Evolutionary conservation across 108 stramenopile species (phyloP), one percentile per base, ranked within the genome.

Genomic region (Schizochytrium sp.): DNA sequence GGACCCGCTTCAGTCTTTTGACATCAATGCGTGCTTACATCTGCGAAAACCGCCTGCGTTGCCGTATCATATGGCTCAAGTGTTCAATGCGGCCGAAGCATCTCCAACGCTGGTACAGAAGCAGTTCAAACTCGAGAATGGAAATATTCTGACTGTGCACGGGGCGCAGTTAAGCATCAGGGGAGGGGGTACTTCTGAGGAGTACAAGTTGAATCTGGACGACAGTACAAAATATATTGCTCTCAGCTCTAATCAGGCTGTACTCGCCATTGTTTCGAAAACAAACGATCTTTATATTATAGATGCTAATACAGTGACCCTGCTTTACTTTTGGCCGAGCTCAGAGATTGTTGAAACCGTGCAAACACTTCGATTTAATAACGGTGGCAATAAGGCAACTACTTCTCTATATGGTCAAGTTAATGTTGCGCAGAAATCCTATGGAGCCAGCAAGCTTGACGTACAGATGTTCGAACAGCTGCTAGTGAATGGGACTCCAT

Each of bases 221-320:
- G 76, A 83, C 28, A 47, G 5, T 0, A 53, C 55, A 47, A 49
- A 55, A 13, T 5, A 46, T 5, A 53, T 2, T 13, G 76, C 76
- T 10, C 38, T 83, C n/a, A 83, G 76, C 28, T 38, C 47, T 13
- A 40, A 83, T 40, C 38, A 83, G 76, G 12, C 10, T 5, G 28
- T 42, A 38, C 47, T 83, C n/a, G 76, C 76, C 13, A 53, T 55
- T 5, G 76, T 40, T 28, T 55, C 76, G 3, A n/a, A 10, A 10
- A 40, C 76, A 47, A 83, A 83, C 3, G 76, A 83, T 42, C 76
- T 83, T 10, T 83, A 83, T 53, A 83, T 83, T 10, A 47, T 83
- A n/a, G 28, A 83, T 53, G 76, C 40, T 38, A 28, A 53, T 38
- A 83, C 76, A 10, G 15, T 42, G 47, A 13, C 53, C 49, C 76